Evolutionary conservation across 495 filamentous ascomycete genomes (phyloP), one percentile per base, ranked within the genome.

Genomic region (Trichoderma virens): DNA sequence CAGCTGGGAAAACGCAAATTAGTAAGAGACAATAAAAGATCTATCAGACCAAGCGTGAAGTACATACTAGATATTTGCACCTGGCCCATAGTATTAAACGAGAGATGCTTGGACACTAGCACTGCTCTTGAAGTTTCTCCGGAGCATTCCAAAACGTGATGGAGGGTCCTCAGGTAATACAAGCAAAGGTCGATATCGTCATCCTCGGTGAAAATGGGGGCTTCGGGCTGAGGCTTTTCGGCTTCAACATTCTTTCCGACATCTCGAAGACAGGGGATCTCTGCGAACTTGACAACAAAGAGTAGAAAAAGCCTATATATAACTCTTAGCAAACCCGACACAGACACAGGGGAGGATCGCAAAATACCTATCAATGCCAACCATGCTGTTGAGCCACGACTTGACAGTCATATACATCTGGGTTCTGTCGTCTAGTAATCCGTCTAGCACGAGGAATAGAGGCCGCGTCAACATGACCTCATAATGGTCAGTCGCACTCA

Each of bases 381-480:
- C 76, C 20, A 95, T 77, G 56, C 83, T 90, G 68, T 89, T 87
- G 8, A 98, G 77, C 94, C 94, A 98, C 45, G 83, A 85, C 65
- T 89, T 85, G 25, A 90, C 85, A 62, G 88, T 88, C 71, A 90
- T 85, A 39, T 86, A 91, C 34, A 89, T 71, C 69, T 93, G 90
- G 13, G 85, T 86, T 28, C 84, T 83, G 67, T 88, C 88, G 62
- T 93, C 88, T 25, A 80, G 73, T 0, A 97, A 78, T 13, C 89
- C 82, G 72, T 98, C 93, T 38, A 98, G 79, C 65, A 95, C 81
- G 34, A 96, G 76, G 64, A 97, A 88, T 35, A 97, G 72, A 1
- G 93, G 93, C 20, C 92, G 83, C 7, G 89, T 88, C 54, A 98
- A 81, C 78, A 97, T 86, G 4, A 88, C 80, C 64, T 89, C 80